Evolutionary conservation across 805 yeast genomes (phyloP), one percentile per base, ranked within the genome.

Genomic region (Yamadazyma akitaensis): DNA sequence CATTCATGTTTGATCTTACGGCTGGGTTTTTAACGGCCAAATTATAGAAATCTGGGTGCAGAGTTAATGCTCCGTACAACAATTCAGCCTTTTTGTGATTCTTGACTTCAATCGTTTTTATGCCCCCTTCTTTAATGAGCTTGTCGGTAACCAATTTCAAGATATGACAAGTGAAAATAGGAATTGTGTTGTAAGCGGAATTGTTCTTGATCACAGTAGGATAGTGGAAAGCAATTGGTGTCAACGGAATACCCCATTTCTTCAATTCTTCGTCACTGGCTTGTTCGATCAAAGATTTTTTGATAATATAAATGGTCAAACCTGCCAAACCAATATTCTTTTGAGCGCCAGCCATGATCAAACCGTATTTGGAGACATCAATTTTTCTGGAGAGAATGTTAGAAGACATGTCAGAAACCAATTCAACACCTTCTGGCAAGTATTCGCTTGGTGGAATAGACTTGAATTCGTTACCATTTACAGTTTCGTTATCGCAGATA

Each of bases 251-350:
- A 14, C 79, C 79, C 43, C 82, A 68, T 32, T 70, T 67, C 37
- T 63, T 72, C 56, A 90, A 72, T 54, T 81, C 82, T 1, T 72
- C 84, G 53, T 81, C 87, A 2, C 80, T 55, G 3, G 89, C 81
- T 53, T 81, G 81, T 24, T 82, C 85, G 24, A 94, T 68, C 46
- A 94, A 75, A 1, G 83, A 61, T 64, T 90, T 92, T 68, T 88
- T 89, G 67, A 91, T 84, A 58, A 94, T 92, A 65, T 90, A 92
- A 51, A 94, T 76, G 13, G 97, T 85, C 53, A 94, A 80, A 33
- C 99, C 99, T 9, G 99, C 97, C 61, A 94, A 73, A 46, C 99
- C 99, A 61, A 94, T 89, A 65, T 94, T 94, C 70, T 94, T 94
- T 70, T 94, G 99, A 24, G 98, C 99, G 52, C 99, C 99, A 16